Evolutionary conservation across 208 protist species (phyloP), one percentile per base, ranked within the genome.

Genomic region (Trypanosoma lewisi): DNA sequence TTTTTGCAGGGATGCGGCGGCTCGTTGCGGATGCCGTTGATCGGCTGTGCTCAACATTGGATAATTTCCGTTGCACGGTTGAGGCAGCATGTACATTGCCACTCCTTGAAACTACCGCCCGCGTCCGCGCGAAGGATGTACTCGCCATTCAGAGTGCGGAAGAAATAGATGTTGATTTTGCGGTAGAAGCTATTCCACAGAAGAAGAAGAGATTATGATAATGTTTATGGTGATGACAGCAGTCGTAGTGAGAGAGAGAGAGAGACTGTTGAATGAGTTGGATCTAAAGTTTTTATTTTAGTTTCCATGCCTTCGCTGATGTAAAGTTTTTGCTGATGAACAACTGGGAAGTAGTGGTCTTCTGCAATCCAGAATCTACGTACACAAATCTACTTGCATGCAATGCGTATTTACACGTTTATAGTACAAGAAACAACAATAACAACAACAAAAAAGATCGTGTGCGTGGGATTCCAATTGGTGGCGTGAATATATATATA

Each of bases 131-230:
- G 50, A 64, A 77, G 11, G 82, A 88, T 45, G 27, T 92, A 28
- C 37, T 42, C 14, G 49, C 36, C 17, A 82, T 94, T 37, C 88
- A 94, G 66, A 55, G 9, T 21, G 68, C 63, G 4, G 55, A 68
- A 30, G 69, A 77, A 39, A 82, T 94, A 51, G 62, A 77, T 5
- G 80, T 91, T 9, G 82, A 94, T 59, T 54, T 57, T 11, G 71
- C 64, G 42, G 67, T 77, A 0, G 87, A 94, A 12, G 36, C 70
- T 27, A 23, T 74, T 19, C 37, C 73, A 14, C 71, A 82, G 34
- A 71, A 57, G 45, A 68, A 48, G 30, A 67, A 57, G 50, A 42
- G 27, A 28, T 52, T 31, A 28, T 33, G 9, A 23, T 45, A 25
- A 30, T 52, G 47, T 16, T 12, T 17, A 25, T 4, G 23, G 12